Conservation (phyloP, 768 basidiomycete species). For the Tricholoma sp. region DNA sequence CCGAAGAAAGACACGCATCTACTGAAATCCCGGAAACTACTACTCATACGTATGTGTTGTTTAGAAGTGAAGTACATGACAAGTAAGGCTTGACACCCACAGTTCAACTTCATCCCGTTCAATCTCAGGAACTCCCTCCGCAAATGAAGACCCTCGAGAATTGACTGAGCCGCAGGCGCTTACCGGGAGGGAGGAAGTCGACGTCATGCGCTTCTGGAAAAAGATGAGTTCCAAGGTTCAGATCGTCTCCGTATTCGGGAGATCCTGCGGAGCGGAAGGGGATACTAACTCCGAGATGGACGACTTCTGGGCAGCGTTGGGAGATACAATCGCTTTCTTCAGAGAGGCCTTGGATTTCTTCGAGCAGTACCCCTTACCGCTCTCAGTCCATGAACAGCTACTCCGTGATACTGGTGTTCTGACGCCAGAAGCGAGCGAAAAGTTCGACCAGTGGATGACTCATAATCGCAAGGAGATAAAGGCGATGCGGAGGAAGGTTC, state of each 20-base stretch:
- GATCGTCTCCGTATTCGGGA: background rate
- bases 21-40: too few relatives aligned
- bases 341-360: background rate
- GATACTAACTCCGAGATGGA: background rate
- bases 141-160: conserved; percentile 1
- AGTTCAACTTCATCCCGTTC: too few relatives aligned
- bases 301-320: background rate
- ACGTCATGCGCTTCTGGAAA: background rate
- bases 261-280: background rate
- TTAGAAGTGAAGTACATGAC: too few relatives aligned
- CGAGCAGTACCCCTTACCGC: background rate
- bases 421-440: background rate
- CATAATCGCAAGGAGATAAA: background rate
- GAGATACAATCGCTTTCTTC: background rate
- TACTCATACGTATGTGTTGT: too few relatives aligned
- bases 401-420: background rate
- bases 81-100: too few relatives aligned
- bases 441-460: background rate
- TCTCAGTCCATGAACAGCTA: background rate
- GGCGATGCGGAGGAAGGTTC: background rate
- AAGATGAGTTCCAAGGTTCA: background rate
- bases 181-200: background rate
- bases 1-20: too few relatives aligned
- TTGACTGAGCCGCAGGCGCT: background rate
- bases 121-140: too few relatives aligned